phyloP scores from a whole-genome alignment of 2,329 filamentous ascomycete species.

The Metarhizium robertsii region DNA sequence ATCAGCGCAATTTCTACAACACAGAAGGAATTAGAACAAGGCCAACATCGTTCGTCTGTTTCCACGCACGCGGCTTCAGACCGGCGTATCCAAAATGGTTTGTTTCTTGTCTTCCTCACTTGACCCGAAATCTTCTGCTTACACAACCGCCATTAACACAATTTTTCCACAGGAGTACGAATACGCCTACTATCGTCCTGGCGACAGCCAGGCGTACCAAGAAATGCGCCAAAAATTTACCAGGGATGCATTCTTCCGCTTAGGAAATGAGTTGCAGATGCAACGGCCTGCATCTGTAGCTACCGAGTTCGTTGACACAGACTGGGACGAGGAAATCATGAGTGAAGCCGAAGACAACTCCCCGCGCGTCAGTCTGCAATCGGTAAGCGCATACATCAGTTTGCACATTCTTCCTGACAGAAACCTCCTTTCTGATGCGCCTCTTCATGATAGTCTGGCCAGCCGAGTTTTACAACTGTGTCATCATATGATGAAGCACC shows the following conservation, averaged over 20 bases:
- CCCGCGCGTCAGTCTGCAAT: conserved; percentile 58
- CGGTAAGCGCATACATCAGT: conserved; percentile 42
- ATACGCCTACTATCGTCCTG: conserved; percentile 23
- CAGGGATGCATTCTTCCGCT: conserved; percentile 52
- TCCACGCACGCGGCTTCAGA: neutral
- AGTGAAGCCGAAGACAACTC: conserved; percentile 57
- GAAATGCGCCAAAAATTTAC: conserved; percentile 44
- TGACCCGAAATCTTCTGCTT: neutral
- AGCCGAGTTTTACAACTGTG: conserved; percentile 74
- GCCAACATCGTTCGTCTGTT: neutral
- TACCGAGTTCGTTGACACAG: conserved; percentile 72
- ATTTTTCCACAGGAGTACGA: conserved; percentile 24
- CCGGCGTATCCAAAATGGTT: conserved; percentile 1
- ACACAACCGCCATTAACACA: neutral
- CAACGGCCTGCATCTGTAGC: conserved; percentile 58
- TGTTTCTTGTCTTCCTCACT: neutral
- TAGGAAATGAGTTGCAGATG: conserved; percentile 37
- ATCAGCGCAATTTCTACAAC: too few relatives aligned
- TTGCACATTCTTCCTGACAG: neutral
- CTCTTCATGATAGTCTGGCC: conserved; percentile 42
- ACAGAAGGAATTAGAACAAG: too few relatives aligned
- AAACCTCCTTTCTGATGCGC: conserved; percentile 2
- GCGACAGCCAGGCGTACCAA: conserved; percentile 29
- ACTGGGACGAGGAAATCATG: conserved; percentile 51
- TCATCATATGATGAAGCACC: conserved; percentile 78